phyloP scores from a whole-genome alignment of 805 yeast species.

The Metschnikowia koreensis region DNA sequence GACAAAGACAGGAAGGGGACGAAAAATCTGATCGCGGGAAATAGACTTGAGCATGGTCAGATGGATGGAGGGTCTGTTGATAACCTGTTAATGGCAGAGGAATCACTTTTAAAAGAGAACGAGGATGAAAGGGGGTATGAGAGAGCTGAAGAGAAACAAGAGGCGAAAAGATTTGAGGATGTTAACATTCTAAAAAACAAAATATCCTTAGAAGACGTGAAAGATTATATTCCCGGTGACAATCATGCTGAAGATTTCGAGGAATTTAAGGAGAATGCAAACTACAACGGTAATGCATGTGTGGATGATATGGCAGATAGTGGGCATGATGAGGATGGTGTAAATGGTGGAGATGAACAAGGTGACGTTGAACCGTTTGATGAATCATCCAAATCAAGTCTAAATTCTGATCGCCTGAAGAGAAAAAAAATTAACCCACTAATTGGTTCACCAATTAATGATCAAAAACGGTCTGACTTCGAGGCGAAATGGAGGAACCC shows the following conservation, averaged over 20 bases:
- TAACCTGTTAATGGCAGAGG: slow-evolving; percentile 11
- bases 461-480: slow-evolving; percentile 5
- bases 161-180: too few relatives aligned
- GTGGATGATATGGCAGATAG: not conserved
- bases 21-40: slow-evolving; percentile 1
- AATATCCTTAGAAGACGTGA: too few relatives aligned
- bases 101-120: not conserved
- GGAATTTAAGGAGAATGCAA: not conserved
- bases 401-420: slow-evolving; percentile 7
- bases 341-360: slow-evolving; percentile 16
- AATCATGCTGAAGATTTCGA: not conserved
- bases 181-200: too few relatives aligned
- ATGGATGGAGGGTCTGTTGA: slow-evolving; percentile 5
- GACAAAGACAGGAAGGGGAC: slow-evolving; percentile 26
- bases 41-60: too few relatives aligned
- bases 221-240: too few relatives aligned
- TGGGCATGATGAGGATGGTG: slow-evolving; percentile 14
- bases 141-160: too few relatives aligned
- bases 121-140: too few relatives aligned
- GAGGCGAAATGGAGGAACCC: slow-evolving; percentile 14
- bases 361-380: slow-evolving; percentile 7
- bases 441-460: slow-evolving; percentile 16
- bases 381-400: not conserved
- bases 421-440: slow-evolving; percentile 19
- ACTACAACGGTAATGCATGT: not conserved